phyloP scores from a whole-genome alignment of 129 eudicot genomes.

The Arctium minus region DNA sequence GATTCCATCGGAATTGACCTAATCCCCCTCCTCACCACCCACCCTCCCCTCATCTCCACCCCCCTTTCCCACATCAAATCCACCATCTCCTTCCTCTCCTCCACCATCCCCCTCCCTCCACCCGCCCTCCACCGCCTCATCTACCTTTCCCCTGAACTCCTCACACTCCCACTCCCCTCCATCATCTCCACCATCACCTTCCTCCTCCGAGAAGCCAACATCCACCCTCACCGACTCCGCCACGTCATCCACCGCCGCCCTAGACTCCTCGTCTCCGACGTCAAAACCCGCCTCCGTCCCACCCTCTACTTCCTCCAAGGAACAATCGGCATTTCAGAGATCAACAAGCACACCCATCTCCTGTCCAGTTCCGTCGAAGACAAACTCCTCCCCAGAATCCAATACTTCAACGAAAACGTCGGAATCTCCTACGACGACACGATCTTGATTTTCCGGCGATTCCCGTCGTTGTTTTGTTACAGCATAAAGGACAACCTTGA shows the following conservation, averaged over 20 bases:
- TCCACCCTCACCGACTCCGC: conserved; percentile 46
- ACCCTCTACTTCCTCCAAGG: conserved; percentile 81
- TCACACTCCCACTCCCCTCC: conserved; percentile 42
- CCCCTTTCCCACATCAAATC: conserved; percentile 54
- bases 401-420: conserved; percentile 51
- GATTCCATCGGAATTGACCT: conserved; percentile 78
- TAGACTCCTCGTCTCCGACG: conserved; percentile 58
- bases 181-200: conserved; percentile 59
- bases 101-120: conserved; percentile 58
- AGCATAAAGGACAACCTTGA: conserved; percentile 72
- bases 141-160: conserved; percentile 66
- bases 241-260: conserved; percentile 82
- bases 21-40: conserved; percentile 49
- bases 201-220: conserved; percentile 85
- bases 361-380: conserved; percentile 72
- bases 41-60: conserved; percentile 53
- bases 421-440: conserved; percentile 63
- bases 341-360: conserved; percentile 48
- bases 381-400: conserved; percentile 65
- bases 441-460: conserved; percentile 54
- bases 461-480: conserved; percentile 78
- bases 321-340: conserved; percentile 60
- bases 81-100: conserved; percentile 51
- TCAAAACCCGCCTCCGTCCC: conserved; percentile 70
- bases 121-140: conserved; percentile 61